phyloP scores from a whole-genome alignment of 768 basidiomycete species.

The Xerocomellus dryophilus region DNA sequence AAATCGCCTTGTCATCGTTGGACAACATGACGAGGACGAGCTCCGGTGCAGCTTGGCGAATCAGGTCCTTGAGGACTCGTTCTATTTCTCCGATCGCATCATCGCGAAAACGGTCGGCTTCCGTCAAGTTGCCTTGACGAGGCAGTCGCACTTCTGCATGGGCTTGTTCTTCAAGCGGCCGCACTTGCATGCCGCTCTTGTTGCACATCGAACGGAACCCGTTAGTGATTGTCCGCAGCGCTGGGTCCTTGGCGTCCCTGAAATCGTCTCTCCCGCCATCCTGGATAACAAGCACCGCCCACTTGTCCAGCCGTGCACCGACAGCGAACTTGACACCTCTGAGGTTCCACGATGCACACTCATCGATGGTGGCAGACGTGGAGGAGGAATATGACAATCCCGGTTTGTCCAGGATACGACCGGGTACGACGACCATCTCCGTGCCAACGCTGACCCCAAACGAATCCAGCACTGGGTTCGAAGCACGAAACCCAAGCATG shows the following conservation, averaged over 20 bases:
- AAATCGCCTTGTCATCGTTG: constrained; percentile 44
- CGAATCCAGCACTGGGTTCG: constrained; percentile 32
- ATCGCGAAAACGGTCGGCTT: constrained; percentile 50
- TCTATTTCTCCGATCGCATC: constrained; percentile 39
- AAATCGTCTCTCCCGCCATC: constrained; percentile 61
- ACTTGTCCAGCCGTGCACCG: constrained; percentile 54
- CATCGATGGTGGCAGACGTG: constrained; percentile 31
- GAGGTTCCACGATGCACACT: constrained; percentile 51
- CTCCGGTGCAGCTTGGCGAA: constrained; percentile 1
- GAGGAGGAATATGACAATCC: constrained; percentile 39
- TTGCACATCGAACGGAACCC: constrained; percentile 63
- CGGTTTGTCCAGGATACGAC: constrained; percentile 47
- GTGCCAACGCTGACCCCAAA: constrained; percentile 45
- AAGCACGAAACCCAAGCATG: constrained; percentile 40
- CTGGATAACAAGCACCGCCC: constrained; percentile 66
- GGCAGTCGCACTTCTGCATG: constrained; percentile 44
- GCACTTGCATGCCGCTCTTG: constrained; percentile 59
- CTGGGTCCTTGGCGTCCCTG: constrained; percentile 44
- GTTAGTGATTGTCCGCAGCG: constrained; percentile 38
- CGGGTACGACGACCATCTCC: constrained; percentile 54
- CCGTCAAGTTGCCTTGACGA: constrained; percentile 33
- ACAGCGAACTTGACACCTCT: constrained; percentile 53
- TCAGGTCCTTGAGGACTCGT: neutral
- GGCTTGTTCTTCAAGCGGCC: constrained; percentile 23
- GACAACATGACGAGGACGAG: constrained; percentile 47